Evolutionary conservation across 805 yeast species (phyloP), one percentile per base, ranked within the genome.

Genomic region (Metschnikowia colocasiae): DNA sequence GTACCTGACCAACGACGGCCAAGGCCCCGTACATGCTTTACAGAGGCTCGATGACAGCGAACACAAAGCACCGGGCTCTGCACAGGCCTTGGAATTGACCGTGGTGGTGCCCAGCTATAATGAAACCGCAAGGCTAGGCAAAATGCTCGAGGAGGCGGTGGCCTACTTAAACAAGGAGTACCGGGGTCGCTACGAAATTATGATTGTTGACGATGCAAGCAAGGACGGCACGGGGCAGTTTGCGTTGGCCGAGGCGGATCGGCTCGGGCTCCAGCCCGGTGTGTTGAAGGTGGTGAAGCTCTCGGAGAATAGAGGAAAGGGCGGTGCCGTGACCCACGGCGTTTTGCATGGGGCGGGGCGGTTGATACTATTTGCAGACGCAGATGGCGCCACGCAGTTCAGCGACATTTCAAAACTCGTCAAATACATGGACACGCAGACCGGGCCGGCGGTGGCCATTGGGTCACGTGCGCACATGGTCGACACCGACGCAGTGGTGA

Each of bases 381-480:
- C 98, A 1, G 99, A 94, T 67, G 98, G 98, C 29, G 98, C 99
- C 4, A 84, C 95, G 22, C 75, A 77, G 55, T 94, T 94, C 62
- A 59, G 78, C 22, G 97, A 91, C 63, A 71, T 86, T 22, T 60
- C 60, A 1, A 78, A 75, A 47, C 71, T 91, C 48, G 52, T 80
- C 9, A 60, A 59, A 3, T 65, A 71, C 10, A 71, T 85, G 25
- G 56, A 68, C 26, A 48, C 47, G 10, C 48, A 58, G 2, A 25
- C 18, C 13, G 51, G 53, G 38, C 78, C 89, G 0, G 86, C 82
- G 0, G 71, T 92, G 16, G 90, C 94, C 1, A 79, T 92, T 43
- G 99, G 99, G 3, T 87, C 96, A 19, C 79, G 99, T 45, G 97
- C 98, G 2, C 98, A 94, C 62, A 88, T 94, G 95, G 96, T 91